These are phyloP conservation scores for Calonectria multiphialidica DNA, from an alignment of 2,329 filamentous ascomycete genomes.

Conservation along the genomic window DNA sequence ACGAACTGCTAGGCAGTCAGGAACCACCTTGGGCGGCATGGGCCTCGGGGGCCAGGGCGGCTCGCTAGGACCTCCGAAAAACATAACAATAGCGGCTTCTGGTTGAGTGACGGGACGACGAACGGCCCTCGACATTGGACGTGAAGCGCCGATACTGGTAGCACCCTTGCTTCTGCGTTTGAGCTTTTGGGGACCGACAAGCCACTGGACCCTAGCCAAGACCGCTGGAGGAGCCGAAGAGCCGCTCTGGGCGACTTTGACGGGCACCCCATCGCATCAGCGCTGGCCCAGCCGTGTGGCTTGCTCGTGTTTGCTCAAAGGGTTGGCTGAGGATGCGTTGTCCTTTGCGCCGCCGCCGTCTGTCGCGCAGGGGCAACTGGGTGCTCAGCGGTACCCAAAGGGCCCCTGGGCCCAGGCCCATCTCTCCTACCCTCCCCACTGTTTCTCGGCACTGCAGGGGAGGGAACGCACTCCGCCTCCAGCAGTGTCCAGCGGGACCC, in stretches of 20 bases:
- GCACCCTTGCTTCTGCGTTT: background rate
- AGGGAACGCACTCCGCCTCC: background rate
- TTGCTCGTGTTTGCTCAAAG: background rate
- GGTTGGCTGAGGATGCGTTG: conserved; percentile 13
- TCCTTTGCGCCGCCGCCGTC: background rate
- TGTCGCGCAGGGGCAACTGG: background rate
- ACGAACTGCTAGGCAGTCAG: background rate
- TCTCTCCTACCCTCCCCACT: background rate
- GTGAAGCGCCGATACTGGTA: conserved; percentile 3
- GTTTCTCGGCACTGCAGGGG: conserved; percentile 12
- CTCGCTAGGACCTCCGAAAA: background rate
- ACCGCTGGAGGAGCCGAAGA: conserved; percentile 17
- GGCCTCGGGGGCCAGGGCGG: background rate
- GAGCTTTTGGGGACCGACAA: background rate
- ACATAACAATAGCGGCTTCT: conserved; percentile 4
- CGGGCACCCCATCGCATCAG: background rate
- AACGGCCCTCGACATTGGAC: background rate
- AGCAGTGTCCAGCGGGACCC: background rate
- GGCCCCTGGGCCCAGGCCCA: background rate
- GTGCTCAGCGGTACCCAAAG: background rate
- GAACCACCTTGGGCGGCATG: background rate
- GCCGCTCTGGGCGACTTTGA: background rate
- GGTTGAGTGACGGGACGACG: background rate
- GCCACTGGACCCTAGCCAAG: background rate
- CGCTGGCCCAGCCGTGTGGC: background rate